Percentiles rank a stretch among this genome's conserved stretches.
Conservation (phyloP, 139 green algal genomes). For the Bryopsis sp. region DNA sequence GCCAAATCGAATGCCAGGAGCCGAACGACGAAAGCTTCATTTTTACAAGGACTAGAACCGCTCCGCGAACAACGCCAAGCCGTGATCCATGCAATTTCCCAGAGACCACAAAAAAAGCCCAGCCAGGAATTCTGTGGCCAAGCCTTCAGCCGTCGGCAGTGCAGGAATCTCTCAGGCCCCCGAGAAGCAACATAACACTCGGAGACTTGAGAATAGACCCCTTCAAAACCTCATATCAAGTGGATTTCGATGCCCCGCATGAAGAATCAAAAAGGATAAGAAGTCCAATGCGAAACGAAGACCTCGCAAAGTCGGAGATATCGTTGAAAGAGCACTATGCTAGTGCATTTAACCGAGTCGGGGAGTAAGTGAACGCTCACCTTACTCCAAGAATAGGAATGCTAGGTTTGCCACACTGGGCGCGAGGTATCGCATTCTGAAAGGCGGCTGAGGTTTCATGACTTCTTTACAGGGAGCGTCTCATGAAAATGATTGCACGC, state of each 20-base stretch:
- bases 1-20: conserved; percentile 50
- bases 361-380: conserved; percentile 41
- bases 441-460: too few relatives aligned
- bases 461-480: conserved; percentile 41
- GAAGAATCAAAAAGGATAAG: conserved; percentile 36
- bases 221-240: conserved; percentile 55
- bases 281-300: conserved; percentile 64
- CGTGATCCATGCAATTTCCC: conserved; percentile 51
- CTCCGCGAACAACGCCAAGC: conserved; percentile 18
- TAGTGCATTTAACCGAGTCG: conserved; percentile 54
- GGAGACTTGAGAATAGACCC: conserved; percentile 53
- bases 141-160: conserved; percentile 34
- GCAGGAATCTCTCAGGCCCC: conserved; percentile 51
- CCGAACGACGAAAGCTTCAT: conserved; percentile 50
- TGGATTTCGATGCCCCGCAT: conserved; percentile 59
- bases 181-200: conserved; percentile 46
- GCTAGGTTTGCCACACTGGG: too few relatives aligned
- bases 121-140: conserved; percentile 53
- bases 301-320: conserved; percentile 42
- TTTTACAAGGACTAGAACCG: conserved; percentile 36
- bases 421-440: too few relatives aligned
- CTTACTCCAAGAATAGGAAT: neutral
- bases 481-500: conserved; percentile 60
- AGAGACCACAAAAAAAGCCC: conserved; percentile 36
- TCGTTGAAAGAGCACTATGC: conserved; percentile 51